phyloP scores from a whole-genome alignment of 345 rosid species.

The Pistacia atlantica region DNA sequence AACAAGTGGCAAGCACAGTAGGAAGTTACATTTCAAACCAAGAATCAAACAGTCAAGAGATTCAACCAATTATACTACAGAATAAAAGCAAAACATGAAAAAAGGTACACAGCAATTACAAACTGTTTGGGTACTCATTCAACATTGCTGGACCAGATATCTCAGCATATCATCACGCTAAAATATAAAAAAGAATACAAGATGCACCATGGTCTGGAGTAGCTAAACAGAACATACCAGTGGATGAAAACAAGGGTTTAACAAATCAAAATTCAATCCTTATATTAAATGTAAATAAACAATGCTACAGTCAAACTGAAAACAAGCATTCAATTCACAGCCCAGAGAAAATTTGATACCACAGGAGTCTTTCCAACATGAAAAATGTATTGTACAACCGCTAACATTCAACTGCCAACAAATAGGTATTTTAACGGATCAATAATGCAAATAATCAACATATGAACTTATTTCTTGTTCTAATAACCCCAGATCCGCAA shows the following conservation, averaged over 20 bases:
- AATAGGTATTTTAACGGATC: not conserved
- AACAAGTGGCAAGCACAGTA: not conserved
- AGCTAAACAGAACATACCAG: too few relatives aligned
- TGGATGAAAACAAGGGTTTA: too few relatives aligned
- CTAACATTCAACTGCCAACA: too few relatives aligned
- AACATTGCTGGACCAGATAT: not conserved
- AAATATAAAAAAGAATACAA: not conserved
- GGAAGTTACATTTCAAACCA: too few relatives aligned
- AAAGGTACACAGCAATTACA: too few relatives aligned
- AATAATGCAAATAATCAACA: not conserved
- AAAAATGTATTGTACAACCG: too few relatives aligned
- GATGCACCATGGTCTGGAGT: too few relatives aligned
- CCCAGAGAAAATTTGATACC: not conserved
- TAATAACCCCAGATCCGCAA: not conserved
- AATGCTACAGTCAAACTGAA: not conserved
- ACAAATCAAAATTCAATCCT: too few relatives aligned
- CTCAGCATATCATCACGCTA: not conserved
- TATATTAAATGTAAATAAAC: too few relatives aligned
- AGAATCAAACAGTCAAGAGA: not conserved
- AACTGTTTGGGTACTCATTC: not conserved
- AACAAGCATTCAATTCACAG: not conserved
- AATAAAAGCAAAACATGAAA: not conserved
- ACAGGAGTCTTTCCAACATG: not conserved
- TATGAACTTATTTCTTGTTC: not conserved
- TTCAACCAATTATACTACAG: slow-evolving; percentile 3